phyloP scores from a whole-genome alignment of 768 basidiomycete genomes.

The Gymnopilus dilepis region DNA sequence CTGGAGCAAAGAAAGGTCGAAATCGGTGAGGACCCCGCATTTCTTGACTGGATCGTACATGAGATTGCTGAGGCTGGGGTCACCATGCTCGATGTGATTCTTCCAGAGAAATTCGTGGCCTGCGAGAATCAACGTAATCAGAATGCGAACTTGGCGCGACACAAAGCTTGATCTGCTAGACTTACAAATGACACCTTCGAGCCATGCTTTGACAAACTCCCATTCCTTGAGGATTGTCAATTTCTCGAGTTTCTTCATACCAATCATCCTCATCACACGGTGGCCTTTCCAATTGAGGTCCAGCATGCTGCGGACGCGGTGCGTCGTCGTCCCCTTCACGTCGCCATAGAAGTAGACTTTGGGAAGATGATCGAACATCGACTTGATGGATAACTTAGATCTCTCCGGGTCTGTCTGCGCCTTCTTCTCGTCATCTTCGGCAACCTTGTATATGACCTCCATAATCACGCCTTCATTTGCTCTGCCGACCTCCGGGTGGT shows the following conservation, averaged over 20 bases:
- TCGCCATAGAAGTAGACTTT: conserved; percentile 8
- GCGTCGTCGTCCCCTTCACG: conserved; percentile 2
- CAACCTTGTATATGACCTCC: conserved; percentile 7
- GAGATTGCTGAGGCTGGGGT: conserved; percentile 37
- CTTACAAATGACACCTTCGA: conserved; percentile 18
- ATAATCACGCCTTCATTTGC: conserved; percentile 8
- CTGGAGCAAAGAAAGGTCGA: conserved; percentile 27
- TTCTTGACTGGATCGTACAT: conserved; percentile 28
- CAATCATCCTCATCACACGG: conserved; percentile 11
- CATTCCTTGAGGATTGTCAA: conserved; percentile 4
- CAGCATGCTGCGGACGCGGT: conserved; percentile 11
- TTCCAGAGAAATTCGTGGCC: conserved; percentile 36
- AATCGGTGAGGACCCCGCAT: conserved; percentile 34
- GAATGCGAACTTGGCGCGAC: too few species aligned
- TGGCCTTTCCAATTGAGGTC: conserved; percentile 5
- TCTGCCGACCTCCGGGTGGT: conserved; percentile 9
- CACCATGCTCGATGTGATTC: conserved; percentile 30
- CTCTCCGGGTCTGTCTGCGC: neutral
- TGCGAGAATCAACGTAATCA: neutral
- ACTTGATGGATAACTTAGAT: neutral
- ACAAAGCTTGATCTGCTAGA: neutral
- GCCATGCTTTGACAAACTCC: conserved; percentile 15
- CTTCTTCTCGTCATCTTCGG: neutral
- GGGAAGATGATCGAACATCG: conserved; percentile 14
- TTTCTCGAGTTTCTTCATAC: conserved; percentile 6